These are phyloP conservation scores for Cucumis sativus DNA, from an alignment of 306 rosid species.

Conservation along the genomic window Cucumber_9930_V3 NC_026659.2:7050001-7050500, in stretches of 20 bases:
- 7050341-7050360: too few species aligned
- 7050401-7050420: too few species aligned
- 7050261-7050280: neutral
- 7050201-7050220: neutral
- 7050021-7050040: neutral
- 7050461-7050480: too few species aligned
- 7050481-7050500: too few species aligned
- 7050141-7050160: neutral
- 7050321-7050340: neutral
- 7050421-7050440: too few species aligned
- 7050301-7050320: neutral
- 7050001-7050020: constrained; percentile 28
- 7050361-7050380: too few species aligned
- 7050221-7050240: neutral
- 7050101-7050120: constrained; percentile 28
- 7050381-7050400: too few species aligned
- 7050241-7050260: neutral
- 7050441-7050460: too few species aligned
- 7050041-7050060: neutral
- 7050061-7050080: constrained; percentile 28
- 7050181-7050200: neutral
- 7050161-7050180: neutral
- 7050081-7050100: constrained; percentile 24
- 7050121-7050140: neutral
- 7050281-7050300: neutral